Percentiles rank a stretch among this genome's conserved stretches.
These are phyloP conservation scores for Trapa bicornis DNA, from an alignment of 345 rosid species.

Conservation along the genomic window DNA sequence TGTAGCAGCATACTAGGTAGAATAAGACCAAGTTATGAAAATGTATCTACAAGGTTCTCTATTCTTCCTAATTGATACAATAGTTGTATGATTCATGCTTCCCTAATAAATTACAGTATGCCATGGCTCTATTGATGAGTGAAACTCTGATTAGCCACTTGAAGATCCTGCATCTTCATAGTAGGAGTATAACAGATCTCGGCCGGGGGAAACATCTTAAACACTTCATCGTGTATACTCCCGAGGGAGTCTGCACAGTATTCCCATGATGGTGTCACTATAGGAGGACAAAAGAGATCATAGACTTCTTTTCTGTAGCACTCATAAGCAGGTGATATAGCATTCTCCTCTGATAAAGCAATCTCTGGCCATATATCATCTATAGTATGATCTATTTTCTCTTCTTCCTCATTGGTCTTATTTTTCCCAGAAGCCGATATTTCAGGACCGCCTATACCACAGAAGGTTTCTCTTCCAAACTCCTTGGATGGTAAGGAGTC, in stretches of 20 bases:
- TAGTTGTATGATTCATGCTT: conserved; percentile 18
- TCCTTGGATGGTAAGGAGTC: conserved; percentile 31
- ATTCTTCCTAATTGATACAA: conserved; percentile 5
- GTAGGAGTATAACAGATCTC: conserved; percentile 24
- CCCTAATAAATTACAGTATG: conserved; percentile 8
- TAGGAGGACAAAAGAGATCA: conserved; percentile 29
- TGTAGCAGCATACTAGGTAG: not conserved
- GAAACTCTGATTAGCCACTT: conserved; percentile 43
- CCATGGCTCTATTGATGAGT: conserved; percentile 36
- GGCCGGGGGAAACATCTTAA: conserved; percentile 38
- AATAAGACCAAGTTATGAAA: not conserved
- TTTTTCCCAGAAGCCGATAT: conserved; percentile 16
- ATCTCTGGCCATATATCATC: conserved; percentile 94
- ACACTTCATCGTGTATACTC: conserved; percentile 54
- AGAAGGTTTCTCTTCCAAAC: conserved; percentile 52
- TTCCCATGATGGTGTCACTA: conserved; percentile 57
- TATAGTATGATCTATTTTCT: conserved; percentile 33
- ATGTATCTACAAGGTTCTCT: not conserved
- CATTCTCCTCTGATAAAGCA: conserved; percentile 37
- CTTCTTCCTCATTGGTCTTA: conserved; percentile 25
- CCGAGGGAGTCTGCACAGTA: conserved; percentile 44
- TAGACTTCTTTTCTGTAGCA: conserved; percentile 35
- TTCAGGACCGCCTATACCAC: conserved; percentile 60
- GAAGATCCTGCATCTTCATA: conserved; percentile 29
- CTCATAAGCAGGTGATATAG: conserved; percentile 35